Base-by-base conservation (phyloP, 2,329 filamentous ascomycete species). In the Elsinoe batatas region DNA sequence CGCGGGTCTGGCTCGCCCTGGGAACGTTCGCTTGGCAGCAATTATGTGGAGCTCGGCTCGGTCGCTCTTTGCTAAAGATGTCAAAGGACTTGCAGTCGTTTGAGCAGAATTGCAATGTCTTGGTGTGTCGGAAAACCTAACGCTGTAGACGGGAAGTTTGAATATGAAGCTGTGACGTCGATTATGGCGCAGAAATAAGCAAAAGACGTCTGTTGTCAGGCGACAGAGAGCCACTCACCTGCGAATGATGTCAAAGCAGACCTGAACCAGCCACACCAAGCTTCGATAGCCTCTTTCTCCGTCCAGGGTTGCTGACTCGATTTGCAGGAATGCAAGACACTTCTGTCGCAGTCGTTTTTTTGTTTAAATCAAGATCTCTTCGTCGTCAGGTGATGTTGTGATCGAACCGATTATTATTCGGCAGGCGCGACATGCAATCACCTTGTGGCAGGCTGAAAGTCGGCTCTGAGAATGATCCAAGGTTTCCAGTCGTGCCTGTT, bases 1-100 rank as follows among this genome's bases (percentile, higher is more conserved):
- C 47, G 47, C 33, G 33, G 47, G 47, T 51, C 47, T 51, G 47
- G 47, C 47, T 51, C 47, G 47, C 33, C 33, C 47, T 37, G 33
- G 13, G 26, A 51, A 51, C 47, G 47, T 51, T 49, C 26, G 32
- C 47, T 51, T 51, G 47, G 47, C 40, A 26, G 40, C 33, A 38
- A 38, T n/a, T n/a, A n/a, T 20, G 47, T 51, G 47, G 47, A 51
- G 13, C 47, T 38, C 18, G 47, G 18, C 15, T 15, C 15, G 26
- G 26, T 33, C 44, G 30, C 44, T 15, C 17, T 49, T 49, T 18
- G 13, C 33, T 7, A 33, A 26, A 51, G 5, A 13, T 49, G 44
- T 44, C 20, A 22, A 26, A 44, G 18, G 40, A 44, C 10, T 26
- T 30, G 26, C 26, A 40, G 13, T 40, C 8, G 37, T 40, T 18